These are phyloP conservation scores for Phialophora verrucosa DNA, from an alignment of 2,329 filamentous ascomycete genomes.

Conservation along the genomic window DNA sequence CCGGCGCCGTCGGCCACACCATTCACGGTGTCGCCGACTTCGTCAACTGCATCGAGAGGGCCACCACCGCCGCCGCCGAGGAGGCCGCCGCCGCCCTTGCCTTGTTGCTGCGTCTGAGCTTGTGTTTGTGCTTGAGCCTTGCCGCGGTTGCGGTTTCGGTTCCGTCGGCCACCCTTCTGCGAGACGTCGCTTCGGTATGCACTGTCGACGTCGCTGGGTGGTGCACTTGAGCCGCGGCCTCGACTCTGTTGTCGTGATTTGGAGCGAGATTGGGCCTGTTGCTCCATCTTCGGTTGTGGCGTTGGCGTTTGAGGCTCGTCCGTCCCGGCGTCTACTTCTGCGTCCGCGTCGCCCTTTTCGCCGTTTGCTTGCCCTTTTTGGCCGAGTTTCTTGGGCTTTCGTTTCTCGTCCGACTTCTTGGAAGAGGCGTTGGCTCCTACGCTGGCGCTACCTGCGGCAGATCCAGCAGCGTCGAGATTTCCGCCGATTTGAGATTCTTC, in stretches of 20 bases:
- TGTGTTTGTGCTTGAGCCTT: conserved; percentile 48
- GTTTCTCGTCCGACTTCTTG: conserved; percentile 43
- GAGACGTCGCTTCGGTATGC: conserved; percentile 60
- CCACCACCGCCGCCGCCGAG: conserved; percentile 44
- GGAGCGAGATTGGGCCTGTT: conserved; percentile 32
- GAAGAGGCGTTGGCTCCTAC: conserved; percentile 40
- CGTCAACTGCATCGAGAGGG: conserved; percentile 62
- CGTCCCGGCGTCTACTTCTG: conserved; percentile 22
- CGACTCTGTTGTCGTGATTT: conserved; percentile 38
- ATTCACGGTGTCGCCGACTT: conserved; percentile 60
- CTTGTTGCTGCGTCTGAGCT: conserved; percentile 53
- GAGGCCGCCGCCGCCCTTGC: conserved; percentile 50
- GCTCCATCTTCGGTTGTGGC: conserved; percentile 38
- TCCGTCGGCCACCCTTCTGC: conserved; percentile 59
- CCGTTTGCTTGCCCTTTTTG: conserved; percentile 38
- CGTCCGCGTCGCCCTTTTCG: conserved; percentile 42
- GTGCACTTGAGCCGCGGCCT: conserved; percentile 44
- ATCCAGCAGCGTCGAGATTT: conserved; percentile 43
- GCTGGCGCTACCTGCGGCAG: conserved; percentile 45
- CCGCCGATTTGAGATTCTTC: conserved; percentile 45
- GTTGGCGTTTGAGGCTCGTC: conserved; percentile 29
- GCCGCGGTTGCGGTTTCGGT: conserved; percentile 55
- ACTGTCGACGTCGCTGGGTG: conserved; percentile 58
- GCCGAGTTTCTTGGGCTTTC: conserved; percentile 41
- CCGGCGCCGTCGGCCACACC: conserved; percentile 51